Base-by-base conservation (phyloP, 1,284 basidiomycete species). In the Erythrobasidium hasegawianum region DNA sequence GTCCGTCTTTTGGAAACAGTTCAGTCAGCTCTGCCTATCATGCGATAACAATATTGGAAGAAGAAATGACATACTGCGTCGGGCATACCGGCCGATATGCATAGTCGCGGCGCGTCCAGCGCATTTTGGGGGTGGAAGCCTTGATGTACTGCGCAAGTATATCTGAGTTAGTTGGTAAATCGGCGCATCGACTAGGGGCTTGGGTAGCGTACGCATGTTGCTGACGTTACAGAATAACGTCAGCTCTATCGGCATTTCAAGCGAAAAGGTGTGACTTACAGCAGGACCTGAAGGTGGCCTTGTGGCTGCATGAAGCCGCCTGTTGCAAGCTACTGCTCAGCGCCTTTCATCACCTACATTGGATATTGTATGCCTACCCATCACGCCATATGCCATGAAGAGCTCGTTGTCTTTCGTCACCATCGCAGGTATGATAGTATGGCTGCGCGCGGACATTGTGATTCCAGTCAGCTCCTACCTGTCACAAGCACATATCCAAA, bases 91-190 rank as follows among this genome's bases (percentile, higher is more conserved):
- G 90, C 84, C 20, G 90, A 90, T 68, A 97, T 94, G 77, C 92
- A 96, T 80, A 97, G 95, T n/a, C 93, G 84, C 2, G 92, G 93
- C 0, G 92, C 88, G 78, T 97, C 95, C 43, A 96, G 82, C 7
- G 90, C 86, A 5, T 88, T 83, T 78, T 96, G 93, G 0, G 85
- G 84, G 2, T 85, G 87, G 76, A 86, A 88, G 0, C 93, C 92
- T 57, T 91, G 85, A 54, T 77, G 77, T 14, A 97, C 82, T 64
- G 94, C 84, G 76, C 93, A 95, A 59, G 22, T 2, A 14, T 27
- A 14, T 4, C 9, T 5, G 33, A 10, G 13, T 20, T n/a, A n/a
- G n/a, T n/a, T n/a, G n/a, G n/a, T n/a, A n/a, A n/a, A 13, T n/a
- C 9, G 11, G 26, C 16, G 14, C 13, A 45, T 27, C n/a, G 11